phyloP scores from a whole-genome alignment of 2,329 filamentous ascomycete genomes.

The Canariomyces notabilis region DNA sequence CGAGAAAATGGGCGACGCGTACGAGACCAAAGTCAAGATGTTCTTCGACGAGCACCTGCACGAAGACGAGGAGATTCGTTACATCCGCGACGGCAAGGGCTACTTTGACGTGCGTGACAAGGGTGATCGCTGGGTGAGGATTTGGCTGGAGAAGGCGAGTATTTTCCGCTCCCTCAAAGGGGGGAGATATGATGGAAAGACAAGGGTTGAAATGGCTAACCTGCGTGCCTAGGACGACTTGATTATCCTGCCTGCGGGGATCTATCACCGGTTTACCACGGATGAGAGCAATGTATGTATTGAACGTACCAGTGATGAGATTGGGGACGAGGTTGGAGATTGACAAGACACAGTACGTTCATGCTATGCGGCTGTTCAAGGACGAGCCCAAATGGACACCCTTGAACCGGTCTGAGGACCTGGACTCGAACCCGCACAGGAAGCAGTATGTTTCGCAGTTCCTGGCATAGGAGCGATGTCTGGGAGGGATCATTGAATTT shows the following conservation, averaged over 20 bases:
- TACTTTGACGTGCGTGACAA: conserved; percentile 89
- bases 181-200: not conserved
- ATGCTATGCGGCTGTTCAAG: conserved; percentile 95
- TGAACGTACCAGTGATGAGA: not conserved
- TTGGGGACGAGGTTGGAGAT: not conserved
- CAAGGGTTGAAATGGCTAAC: not conserved
- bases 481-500: not conserved
- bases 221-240: conserved; percentile 56
- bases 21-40: conserved; percentile 87
- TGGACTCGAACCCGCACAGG: conserved; percentile 74
- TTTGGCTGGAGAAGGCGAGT: conserved; percentile 68
- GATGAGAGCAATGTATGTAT: conserved; percentile 78
- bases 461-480: conserved; percentile 23
- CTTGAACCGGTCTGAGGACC: conserved; percentile 70
- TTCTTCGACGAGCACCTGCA: conserved; percentile 97
- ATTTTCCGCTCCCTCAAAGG: not conserved
- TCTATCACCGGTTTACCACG: conserved; percentile 96
- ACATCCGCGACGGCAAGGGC: conserved; percentile 80
- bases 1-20: conserved; percentile 73
- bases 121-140: conserved; percentile 83
- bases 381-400: conserved; percentile 99
- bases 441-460: conserved; percentile 66
- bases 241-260: conserved; percentile 88
- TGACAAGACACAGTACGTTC: conserved; percentile 64
- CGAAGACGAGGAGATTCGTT: conserved; percentile 97